A percentile compares a stretch with the other conserved stretches of the same genome.
phyloP scores from a whole-genome alignment of 2,329 filamentous ascomycete genomes.

The Phialophora verrucosa region DNA sequence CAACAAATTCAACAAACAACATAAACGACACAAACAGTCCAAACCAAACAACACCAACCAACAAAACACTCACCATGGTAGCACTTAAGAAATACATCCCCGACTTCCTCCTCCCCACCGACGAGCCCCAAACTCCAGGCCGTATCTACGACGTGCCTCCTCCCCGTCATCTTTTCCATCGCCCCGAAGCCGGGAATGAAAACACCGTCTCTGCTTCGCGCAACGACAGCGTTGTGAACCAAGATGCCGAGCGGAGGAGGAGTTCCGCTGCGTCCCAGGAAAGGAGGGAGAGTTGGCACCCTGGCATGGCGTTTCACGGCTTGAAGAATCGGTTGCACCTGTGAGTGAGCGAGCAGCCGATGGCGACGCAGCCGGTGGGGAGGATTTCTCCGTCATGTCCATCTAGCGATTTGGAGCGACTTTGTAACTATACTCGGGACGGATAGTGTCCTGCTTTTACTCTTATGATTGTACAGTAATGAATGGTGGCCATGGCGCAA shows the following conservation, averaged over 20 bases:
- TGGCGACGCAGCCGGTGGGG: no score
- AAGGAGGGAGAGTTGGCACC: conserved; percentile 28
- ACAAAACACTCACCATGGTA: background rate
- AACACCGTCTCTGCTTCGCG: conserved; percentile 13
- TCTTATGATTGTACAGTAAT: background rate
- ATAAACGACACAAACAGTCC: background rate
- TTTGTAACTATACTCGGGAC: background rate
- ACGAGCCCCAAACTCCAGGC: conserved; percentile 25
- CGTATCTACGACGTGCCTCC: conserved; percentile 34
- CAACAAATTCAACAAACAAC: background rate
- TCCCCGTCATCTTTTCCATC: conserved; percentile 5
- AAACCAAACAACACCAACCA: background rate
- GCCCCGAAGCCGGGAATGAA: no score
- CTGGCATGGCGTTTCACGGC: conserved; percentile 24
- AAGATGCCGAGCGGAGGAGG: conserved; percentile 15
- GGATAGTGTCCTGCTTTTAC: background rate
- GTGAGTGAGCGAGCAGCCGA: background rate
- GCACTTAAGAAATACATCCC: conserved; percentile 34
- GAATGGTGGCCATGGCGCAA: background rate
- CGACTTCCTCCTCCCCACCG: conserved; percentile 30
- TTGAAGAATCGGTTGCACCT: conserved; percentile 4
- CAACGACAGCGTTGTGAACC: conserved; percentile 24
- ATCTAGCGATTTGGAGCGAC: background rate
- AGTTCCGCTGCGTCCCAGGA: conserved; percentile 12
- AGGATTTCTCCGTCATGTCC: background rate